Conservation (phyloP, 805 yeast genomes). For the Candida awuae region DNA sequence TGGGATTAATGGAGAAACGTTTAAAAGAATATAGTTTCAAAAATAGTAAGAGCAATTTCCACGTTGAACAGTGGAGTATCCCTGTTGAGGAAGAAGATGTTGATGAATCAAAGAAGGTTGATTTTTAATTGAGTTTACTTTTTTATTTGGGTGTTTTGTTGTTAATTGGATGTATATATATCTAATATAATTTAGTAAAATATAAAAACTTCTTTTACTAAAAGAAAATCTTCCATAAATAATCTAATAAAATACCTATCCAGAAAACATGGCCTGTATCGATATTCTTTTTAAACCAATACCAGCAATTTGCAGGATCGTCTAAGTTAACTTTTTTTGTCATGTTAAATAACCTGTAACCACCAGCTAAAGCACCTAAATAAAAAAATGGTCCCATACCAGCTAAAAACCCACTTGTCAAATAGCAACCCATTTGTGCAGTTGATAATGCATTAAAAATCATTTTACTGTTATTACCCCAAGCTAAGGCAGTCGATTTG, state of each 20-base stretch:
- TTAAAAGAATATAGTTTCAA: slow-evolving; percentile 78
- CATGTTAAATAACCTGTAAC: slow-evolving; percentile 60
- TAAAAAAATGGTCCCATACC: slow-evolving; percentile 86
- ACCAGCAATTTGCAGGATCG: slow-evolving; percentile 76
- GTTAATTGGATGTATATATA: too few species aligned
- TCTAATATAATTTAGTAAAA: neutral
- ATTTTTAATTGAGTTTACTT: too few species aligned
- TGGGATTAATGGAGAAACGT: slow-evolving; percentile 72
- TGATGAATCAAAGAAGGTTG: slow-evolving; percentile 5
- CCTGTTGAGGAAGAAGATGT: slow-evolving; percentile 75
- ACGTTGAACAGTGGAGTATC: slow-evolving; percentile 92
- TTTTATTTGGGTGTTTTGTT: too few species aligned
- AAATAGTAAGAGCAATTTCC: slow-evolving; percentile 75
- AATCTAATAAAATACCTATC: slow-evolving; percentile 60
- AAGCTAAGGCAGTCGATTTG: slow-evolving; percentile 89
- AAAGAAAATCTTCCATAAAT: slow-evolving; percentile 39
- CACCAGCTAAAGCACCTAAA: slow-evolving; percentile 57
- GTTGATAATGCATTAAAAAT: slow-evolving; percentile 56
- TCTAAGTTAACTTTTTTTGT: slow-evolving; percentile 70
- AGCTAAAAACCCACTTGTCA: slow-evolving; percentile 62
- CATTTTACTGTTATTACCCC: slow-evolving; percentile 77
- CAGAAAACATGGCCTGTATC: slow-evolving; percentile 64
- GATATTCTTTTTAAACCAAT: slow-evolving; percentile 67
- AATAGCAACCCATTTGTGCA: slow-evolving; percentile 58
- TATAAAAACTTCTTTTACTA: slow-evolving; percentile 15